These are phyloP conservation scores for Puccinia horiana DNA, from an alignment of 1,284 basidiomycete species.

Conservation along the genomic window DNA sequence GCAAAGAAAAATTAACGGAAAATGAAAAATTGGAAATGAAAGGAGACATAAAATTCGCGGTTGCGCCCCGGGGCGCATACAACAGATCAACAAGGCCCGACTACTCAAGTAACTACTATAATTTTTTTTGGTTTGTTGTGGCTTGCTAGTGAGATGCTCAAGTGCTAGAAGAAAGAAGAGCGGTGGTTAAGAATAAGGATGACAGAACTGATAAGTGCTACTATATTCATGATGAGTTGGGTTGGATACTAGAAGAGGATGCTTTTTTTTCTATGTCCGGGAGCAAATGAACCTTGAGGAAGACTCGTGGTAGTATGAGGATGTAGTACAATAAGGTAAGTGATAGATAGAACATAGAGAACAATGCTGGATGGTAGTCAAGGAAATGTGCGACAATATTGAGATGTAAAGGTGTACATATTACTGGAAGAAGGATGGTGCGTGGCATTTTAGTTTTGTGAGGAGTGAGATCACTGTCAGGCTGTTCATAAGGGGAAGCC, in stretches of 20 bases:
- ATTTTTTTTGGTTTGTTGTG: neutral
- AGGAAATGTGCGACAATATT: conserved; percentile 5
- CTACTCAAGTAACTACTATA: neutral
- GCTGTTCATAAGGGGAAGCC: neutral
- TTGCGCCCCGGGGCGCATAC: neutral
- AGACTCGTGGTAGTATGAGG: neutral
- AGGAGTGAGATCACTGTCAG: neutral
- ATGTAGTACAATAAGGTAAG: conserved; percentile 18
- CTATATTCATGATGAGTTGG: neutral
- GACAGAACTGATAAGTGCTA: conserved; percentile 7
- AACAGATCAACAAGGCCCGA: conserved; percentile 1
- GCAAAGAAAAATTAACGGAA: too few relatives aligned
- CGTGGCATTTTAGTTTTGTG: neutral
- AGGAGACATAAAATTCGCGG: neutral
- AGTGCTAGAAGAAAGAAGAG: neutral
- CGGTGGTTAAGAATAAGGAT: neutral
- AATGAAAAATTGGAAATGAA: neutral
- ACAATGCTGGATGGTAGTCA: neutral
- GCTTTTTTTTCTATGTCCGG: conserved; percentile 27
- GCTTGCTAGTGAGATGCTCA: conserved; percentile 4
- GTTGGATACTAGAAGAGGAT: conserved; percentile 7
- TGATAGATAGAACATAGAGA: neutral
- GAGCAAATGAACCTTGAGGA: conserved; percentile 4
- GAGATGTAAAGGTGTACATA: conserved; percentile 17
- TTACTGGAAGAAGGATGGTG: neutral